Evolutionary conservation across 2,329 filamentous ascomycete species (phyloP).

Genomic region (Paecilomyces formosus): DNA sequence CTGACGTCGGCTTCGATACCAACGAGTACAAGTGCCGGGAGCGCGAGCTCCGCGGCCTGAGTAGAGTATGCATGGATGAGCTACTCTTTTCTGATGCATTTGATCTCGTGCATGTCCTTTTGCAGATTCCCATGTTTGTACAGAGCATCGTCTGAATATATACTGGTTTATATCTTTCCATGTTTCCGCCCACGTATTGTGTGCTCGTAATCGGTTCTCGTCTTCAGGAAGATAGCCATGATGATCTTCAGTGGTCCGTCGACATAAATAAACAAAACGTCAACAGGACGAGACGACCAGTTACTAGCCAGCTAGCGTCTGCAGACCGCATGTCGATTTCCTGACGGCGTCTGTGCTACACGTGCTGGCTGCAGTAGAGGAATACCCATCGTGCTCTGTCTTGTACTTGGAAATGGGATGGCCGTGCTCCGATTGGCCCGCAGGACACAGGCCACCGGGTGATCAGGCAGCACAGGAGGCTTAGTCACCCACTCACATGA

Average conservation of each 20-base stretch:
- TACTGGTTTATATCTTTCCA: neutral
- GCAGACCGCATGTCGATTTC: too few relatives aligned
- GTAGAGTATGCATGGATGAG: neutral
- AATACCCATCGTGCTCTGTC: too few relatives aligned
- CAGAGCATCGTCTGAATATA: neutral
- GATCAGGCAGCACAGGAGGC: neutral
- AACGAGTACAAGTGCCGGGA: neutral
- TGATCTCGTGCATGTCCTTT: neutral
- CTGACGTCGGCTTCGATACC: neutral
- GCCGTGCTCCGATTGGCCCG: neutral
- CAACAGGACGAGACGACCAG: too few relatives aligned
- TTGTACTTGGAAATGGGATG: neutral
- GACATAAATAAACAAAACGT: too few relatives aligned
- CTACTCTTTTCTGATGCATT: neutral
- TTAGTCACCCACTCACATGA: constrained; percentile 6
- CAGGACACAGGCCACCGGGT: neutral
- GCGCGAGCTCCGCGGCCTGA: neutral
- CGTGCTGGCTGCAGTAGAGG: too few relatives aligned
- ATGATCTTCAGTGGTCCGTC: too few relatives aligned
- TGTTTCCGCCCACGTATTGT: neutral
- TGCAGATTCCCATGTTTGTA: constrained; percentile 1
- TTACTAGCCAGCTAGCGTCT: too few relatives aligned
- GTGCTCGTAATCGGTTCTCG: neutral
- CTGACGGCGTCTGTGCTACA: neutral
- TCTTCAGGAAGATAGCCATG: too few relatives aligned